Conservation (phyloP, 345 rosid species). For the Salix brachista region DNA sequence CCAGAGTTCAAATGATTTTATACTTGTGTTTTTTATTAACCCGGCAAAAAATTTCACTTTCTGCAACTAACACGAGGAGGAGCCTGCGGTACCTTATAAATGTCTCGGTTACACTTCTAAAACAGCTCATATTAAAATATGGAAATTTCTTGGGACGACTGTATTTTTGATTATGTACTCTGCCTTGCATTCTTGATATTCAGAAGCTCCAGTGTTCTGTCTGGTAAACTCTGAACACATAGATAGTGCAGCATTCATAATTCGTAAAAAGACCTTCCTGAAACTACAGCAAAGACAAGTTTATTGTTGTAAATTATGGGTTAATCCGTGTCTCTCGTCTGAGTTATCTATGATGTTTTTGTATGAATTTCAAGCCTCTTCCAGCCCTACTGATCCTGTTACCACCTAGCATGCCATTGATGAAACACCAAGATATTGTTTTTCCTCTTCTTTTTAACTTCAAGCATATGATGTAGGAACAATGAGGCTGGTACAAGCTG, state of each 20-base stretch:
- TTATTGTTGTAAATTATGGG: background rate
- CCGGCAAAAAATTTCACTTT: background rate
- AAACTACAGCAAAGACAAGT: background rate
- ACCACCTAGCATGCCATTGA: background rate
- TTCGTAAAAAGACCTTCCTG: background rate
- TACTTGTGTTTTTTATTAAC: too few species aligned
- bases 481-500: conserved; percentile 80
- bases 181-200: background rate
- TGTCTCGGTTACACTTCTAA: too few species aligned
- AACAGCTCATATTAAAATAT: too few species aligned
- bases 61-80: background rate
- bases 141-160: background rate
- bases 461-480: conserved; percentile 40
- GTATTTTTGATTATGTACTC: background rate
- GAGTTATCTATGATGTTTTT: background rate
- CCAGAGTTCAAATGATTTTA: too few species aligned
- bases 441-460: background rate
- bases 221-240: background rate
- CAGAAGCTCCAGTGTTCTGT: background rate
- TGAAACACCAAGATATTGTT: background rate
- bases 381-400: background rate
- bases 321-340: background rate
- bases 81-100: too few species aligned
- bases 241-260: background rate
- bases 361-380: background rate